Conservation (phyloP, 768 basidiomycete genomes). For the Termitomyces sp. region DNA sequence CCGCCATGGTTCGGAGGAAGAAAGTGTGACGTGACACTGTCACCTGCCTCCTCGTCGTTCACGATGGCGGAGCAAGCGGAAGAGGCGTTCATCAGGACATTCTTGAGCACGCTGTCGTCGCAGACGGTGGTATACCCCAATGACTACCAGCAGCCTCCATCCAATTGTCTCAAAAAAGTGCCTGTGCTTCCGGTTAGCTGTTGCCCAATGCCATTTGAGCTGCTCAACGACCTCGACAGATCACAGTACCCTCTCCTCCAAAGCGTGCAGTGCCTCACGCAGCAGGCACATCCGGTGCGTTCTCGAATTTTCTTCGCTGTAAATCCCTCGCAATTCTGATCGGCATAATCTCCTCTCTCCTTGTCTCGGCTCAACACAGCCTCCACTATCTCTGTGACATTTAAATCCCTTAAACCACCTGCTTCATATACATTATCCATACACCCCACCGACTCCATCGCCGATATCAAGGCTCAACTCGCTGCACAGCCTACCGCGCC, state of each 20-base stretch:
- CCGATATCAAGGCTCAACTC: conserved; percentile 73
- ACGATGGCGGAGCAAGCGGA: conserved; percentile 50
- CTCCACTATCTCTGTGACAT: conserved; percentile 55
- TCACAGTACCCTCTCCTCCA: conserved; percentile 33
- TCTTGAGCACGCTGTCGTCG: conserved; percentile 54
- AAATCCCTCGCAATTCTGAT: conserved; percentile 3
- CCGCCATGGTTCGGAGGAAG: conserved; percentile 27
- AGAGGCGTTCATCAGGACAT: conserved; percentile 61
- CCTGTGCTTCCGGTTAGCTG: conserved; percentile 58
- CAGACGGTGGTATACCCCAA: conserved; percentile 67
- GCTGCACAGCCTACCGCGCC: conserved; percentile 65
- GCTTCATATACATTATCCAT: conserved; percentile 67
- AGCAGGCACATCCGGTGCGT: conserved; percentile 26
- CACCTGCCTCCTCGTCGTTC: background rate
- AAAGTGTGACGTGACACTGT: background rate
- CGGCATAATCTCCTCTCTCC: background rate
- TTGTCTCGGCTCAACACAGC: conserved; percentile 22
- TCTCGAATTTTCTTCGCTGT: background rate
- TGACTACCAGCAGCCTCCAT: conserved; percentile 71
- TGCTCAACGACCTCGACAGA: conserved; percentile 4
- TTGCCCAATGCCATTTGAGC: conserved; percentile 5
- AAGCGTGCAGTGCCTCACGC: conserved; percentile 32
- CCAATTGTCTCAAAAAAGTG: conserved; percentile 62
- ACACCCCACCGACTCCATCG: conserved; percentile 78
- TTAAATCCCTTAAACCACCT: conserved; percentile 92